Evolutionary conservation across 495 filamentous ascomycete genomes (phyloP).

Genomic region (Eremomyces bilateralis): DNA sequence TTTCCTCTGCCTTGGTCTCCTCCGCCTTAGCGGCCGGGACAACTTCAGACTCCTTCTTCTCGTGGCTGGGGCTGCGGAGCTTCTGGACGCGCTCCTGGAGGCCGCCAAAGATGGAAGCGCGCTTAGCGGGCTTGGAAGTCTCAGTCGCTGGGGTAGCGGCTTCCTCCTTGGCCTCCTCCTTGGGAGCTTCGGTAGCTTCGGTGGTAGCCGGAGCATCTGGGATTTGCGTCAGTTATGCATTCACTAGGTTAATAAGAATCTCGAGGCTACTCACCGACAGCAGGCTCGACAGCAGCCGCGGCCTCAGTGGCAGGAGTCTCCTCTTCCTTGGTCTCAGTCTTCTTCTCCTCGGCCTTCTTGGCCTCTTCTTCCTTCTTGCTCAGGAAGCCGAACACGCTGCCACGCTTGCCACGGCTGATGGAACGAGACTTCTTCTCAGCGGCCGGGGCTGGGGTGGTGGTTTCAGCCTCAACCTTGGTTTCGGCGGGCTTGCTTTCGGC

Average conservation of each 20-base stretch:
- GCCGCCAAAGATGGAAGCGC: slow-evolving; percentile 20
- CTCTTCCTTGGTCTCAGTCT: slow-evolving; percentile 30
- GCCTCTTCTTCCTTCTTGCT: slow-evolving; percentile 41
- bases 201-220: no score
- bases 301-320: slow-evolving; percentile 17
- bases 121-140: slow-evolving; percentile 18
- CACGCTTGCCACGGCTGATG: slow-evolving; percentile 61
- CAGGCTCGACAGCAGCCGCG: no score
- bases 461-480: slow-evolving; percentile 9
- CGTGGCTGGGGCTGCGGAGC: slow-evolving; percentile 17
- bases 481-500: slow-evolving; percentile 16
- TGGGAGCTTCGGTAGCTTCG: slow-evolving; percentile 9
- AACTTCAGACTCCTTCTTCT: slow-evolving; percentile 21
- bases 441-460: slow-evolving; percentile 22
- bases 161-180: slow-evolving; percentile 11
- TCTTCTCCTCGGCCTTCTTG: slow-evolving; percentile 23
- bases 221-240: no score
- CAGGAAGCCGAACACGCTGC: slow-evolving; percentile 58
- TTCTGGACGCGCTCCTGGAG: slow-evolving; percentile 13
- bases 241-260: no score
- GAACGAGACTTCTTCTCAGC: slow-evolving; percentile 32
- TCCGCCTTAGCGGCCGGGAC: slow-evolving; percentile 17
- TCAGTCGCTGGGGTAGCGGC: slow-evolving; percentile 2
- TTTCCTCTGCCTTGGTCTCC: background rate
- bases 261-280: no score